Base-by-base conservation (phyloP, 345 rosid species). In the Brassica cretica region DNA sequence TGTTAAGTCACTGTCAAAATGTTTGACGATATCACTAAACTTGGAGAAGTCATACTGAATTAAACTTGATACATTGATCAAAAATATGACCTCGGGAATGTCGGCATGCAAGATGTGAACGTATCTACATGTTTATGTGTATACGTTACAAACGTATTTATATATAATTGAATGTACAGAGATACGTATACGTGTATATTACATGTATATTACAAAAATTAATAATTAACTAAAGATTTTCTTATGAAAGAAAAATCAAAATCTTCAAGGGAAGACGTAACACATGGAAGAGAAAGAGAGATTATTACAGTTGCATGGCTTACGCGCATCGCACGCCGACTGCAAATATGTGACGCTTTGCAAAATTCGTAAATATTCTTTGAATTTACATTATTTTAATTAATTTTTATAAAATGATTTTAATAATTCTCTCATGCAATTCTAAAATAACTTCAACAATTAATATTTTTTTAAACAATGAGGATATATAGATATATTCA, bases 291-390 rank as follows among this genome's bases (percentile, higher is more conserved):
- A 7, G 71, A 56, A 16, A 18, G 60, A 15, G 55, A 49, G 55
- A 63, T 70, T 64, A 64, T 32, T 11, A 64, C 32, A 70, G 67
- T 79, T 86, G 91, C 89, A 86, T 86, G 88, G 80, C 85, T 84
- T 90, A 84, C 89, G 87, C 88, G 89, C 84, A 84, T 85, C 87
- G 77, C 29, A 19, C 51, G 64, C 82, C 77, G 66, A 68, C 61
- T 35, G 37, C 77, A 67, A 67, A 30, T 66, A 41, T 44, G 77
- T 75, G 88, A 82, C 82, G 71, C 86, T 78, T 84, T 83, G 82
- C 83, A 75, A 53, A 21, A 18, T 53, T 33, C 15, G 12, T 58
- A 56, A 58, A 41, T 37, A 59, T 1, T 53, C 29, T 61, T n/a
- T 41, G 15, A 44, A 12, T n/a, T 37, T 10, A 58, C 18, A 66